phyloP scores from a whole-genome alignment of 768 basidiomycete genomes.

The Termitomyces sp. region DNA sequence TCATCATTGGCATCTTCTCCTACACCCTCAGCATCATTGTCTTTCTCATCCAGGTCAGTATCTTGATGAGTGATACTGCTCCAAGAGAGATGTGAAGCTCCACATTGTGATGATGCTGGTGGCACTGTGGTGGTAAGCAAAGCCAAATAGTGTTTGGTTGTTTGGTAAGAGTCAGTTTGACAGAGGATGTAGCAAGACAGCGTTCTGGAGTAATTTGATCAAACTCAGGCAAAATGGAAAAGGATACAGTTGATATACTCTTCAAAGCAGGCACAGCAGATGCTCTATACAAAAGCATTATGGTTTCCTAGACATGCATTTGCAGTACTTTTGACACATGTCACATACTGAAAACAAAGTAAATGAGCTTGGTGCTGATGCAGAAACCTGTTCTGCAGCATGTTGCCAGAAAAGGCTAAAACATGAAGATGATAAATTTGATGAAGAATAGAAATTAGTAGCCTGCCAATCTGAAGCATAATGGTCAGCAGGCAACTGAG shows the following conservation, averaged over 20 bases:
- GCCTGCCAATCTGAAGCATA: slow-evolving; percentile 72
- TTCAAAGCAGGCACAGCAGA: slow-evolving; percentile 32
- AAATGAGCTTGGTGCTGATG: slow-evolving; percentile 70
- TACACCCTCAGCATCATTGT: slow-evolving; percentile 36
- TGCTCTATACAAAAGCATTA: slow-evolving; percentile 48
- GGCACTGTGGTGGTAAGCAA: slow-evolving; percentile 34
- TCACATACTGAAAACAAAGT: slow-evolving; percentile 77
- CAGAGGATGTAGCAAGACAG: slow-evolving; percentile 34
- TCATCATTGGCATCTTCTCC: slow-evolving; percentile 46
- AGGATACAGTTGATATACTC: slow-evolving; percentile 26
- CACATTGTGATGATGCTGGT: slow-evolving; percentile 27
- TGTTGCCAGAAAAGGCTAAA: slow-evolving; percentile 49
- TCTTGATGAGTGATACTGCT: slow-evolving; percentile 34
- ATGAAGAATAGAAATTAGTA: slow-evolving; percentile 77
- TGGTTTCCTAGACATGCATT: slow-evolving; percentile 74
- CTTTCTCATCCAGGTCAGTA: slow-evolving; percentile 34
- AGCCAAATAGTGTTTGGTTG: slow-evolving; percentile 40
- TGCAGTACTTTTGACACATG: slow-evolving; percentile 72
- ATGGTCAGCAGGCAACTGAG: slow-evolving; percentile 24
- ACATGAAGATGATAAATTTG: slow-evolving; percentile 77
- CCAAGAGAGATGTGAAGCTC: slow-evolving; percentile 43
- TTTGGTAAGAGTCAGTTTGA: slow-evolving; percentile 39
- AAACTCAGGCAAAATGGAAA: background rate
- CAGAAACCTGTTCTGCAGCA: slow-evolving; percentile 53
- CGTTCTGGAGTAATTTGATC: slow-evolving; percentile 29